A percentile compares a stretch with the other conserved stretches of the same genome.
These are phyloP conservation scores for Exophiala aquamarina DNA, from an alignment of 2,329 filamentous ascomycete species.

Conservation along the genomic window DNA sequence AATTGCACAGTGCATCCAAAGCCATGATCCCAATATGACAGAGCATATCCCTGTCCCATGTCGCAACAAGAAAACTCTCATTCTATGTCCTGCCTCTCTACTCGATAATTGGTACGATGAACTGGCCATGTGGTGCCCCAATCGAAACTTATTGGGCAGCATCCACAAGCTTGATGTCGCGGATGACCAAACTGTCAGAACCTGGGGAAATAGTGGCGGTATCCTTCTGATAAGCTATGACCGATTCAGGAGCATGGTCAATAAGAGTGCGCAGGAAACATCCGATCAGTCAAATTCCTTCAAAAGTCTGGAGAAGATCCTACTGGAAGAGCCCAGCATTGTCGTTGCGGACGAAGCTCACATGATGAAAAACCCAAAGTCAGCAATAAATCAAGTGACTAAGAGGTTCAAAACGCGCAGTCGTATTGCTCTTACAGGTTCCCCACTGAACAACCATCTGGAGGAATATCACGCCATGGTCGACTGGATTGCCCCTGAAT, in stretches of 20 bases:
- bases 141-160: constrained; percentile 51
- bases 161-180: constrained; percentile 34
- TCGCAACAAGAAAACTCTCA: constrained; percentile 62
- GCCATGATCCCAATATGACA: constrained; percentile 55
- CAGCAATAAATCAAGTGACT: constrained; percentile 56
- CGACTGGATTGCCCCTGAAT: constrained; percentile 79
- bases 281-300: constrained; percentile 32
- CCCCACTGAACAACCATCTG: constrained; percentile 81
- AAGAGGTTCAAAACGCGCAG: constrained; percentile 63
- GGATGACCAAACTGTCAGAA: constrained; percentile 1
- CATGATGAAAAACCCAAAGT: constrained; percentile 65
- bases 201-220: constrained; percentile 57
- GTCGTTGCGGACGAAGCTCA: constrained; percentile 88
- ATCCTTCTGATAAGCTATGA: constrained; percentile 75
- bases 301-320: constrained; percentile 42
- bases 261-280: constrained; percentile 18
- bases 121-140: constrained; percentile 67
- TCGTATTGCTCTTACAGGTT: constrained; percentile 82
- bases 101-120: constrained; percentile 84
- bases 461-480: constrained; percentile 85
- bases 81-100: constrained; percentile 74
- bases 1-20: constrained; percentile 65
- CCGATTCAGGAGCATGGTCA: constrained; percentile 54
- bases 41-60: constrained; percentile 69
- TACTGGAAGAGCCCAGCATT: constrained; percentile 66